Evolutionary conservation across 148 eudicot species (phyloP).

Genomic region (Cornus florida): DNA sequence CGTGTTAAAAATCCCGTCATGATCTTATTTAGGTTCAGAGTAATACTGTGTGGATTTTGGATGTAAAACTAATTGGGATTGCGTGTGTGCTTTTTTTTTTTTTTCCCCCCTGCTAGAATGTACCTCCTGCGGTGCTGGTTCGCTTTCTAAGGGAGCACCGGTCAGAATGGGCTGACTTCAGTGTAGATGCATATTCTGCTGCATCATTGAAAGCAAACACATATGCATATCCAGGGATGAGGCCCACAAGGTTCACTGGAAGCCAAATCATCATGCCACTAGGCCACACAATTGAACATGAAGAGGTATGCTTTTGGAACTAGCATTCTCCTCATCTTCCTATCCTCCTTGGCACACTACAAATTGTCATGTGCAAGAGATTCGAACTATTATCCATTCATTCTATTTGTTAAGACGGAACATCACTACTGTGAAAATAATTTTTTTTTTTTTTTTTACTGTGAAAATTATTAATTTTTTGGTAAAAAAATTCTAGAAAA

Average conservation of each 20-base stretch:
- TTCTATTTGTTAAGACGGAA: no score
- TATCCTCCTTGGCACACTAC: neutral
- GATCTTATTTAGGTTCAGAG: neutral
- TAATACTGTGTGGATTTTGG: constrained; percentile 5
- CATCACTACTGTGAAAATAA: no score
- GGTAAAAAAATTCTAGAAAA: no score
- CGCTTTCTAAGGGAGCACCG: constrained; percentile 94
- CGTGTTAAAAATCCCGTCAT: neutral
- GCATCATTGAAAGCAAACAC: constrained; percentile 64
- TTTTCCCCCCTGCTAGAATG: constrained; percentile 52
- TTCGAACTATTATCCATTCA: no score
- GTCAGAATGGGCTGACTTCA: constrained; percentile 98
- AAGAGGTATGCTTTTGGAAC: constrained; percentile 54
- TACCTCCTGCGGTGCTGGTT: constrained; percentile 85
- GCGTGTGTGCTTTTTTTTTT: neutral
- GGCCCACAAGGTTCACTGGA: constrained; percentile 81
- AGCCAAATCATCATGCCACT: constrained; percentile 94
- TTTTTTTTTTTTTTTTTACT: no score
- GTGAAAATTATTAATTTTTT: no score
- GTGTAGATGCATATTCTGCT: constrained; percentile 83
- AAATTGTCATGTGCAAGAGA: neutral
- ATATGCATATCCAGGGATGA: constrained; percentile 67
- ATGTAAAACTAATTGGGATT: neutral
- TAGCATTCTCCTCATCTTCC: neutral
- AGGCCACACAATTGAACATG: constrained; percentile 90